A percentile compares a stretch with the other conserved stretches of the same genome.
Conservation (phyloP, 2,329 filamentous ascomycete genomes). For the Verticillium nonalfalfae region DNA sequence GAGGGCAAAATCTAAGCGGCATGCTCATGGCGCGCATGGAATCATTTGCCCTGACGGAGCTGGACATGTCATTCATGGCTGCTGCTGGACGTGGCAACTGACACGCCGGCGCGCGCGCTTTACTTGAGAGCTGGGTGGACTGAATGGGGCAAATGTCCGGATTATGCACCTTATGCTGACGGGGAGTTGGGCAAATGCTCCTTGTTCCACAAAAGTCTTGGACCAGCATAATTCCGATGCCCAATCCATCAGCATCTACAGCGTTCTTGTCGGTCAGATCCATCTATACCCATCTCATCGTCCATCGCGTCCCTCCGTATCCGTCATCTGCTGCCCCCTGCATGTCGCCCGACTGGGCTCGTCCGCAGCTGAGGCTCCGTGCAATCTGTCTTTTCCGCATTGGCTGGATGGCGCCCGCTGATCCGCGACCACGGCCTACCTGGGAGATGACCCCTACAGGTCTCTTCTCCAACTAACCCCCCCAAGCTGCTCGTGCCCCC, state of each 20-base stretch:
- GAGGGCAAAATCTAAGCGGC: constrained; percentile 14
- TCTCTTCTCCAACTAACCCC: not conserved
- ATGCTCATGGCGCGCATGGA: constrained; percentile 17
- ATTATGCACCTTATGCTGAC: constrained; percentile 15
- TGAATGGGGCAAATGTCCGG: constrained; percentile 20
- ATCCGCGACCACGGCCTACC: not conserved
- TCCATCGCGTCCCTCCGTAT: not conserved
- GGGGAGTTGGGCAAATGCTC: constrained; percentile 11
- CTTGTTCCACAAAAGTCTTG: constrained; percentile 14
- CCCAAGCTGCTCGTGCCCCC: not conserved
- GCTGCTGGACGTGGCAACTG: constrained; percentile 17
- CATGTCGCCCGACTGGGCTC: not conserved
- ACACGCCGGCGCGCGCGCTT: constrained; percentile 17
- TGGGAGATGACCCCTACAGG: not conserved
- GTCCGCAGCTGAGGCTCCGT: not conserved
- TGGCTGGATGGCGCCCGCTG: not conserved
- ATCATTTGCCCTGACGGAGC: constrained; percentile 7
- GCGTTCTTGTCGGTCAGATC: not conserved
- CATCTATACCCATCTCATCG: not conserved
- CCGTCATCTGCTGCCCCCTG: not conserved
- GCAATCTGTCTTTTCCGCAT: not conserved
- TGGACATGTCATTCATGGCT: constrained; percentile 16
- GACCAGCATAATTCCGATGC: not conserved
- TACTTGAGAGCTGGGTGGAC: constrained; percentile 17
- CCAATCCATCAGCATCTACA: not conserved